A percentile compares a stretch with the other conserved stretches of the same genome.
Evolutionary conservation across 257 asterid genomes (phyloP).

Genomic region (Misopates orontium): DNA sequence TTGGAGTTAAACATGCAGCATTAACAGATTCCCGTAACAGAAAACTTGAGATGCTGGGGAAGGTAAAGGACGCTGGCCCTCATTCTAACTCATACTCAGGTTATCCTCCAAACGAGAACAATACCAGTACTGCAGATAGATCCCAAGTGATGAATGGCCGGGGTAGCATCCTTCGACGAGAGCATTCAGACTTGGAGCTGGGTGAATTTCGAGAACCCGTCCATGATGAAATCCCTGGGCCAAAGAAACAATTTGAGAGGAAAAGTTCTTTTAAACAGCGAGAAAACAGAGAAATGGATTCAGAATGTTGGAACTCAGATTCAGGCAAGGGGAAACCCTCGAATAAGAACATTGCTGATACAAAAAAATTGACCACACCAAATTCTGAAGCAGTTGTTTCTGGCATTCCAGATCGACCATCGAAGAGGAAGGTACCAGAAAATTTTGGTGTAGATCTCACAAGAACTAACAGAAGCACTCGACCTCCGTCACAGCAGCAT

Average conservation of each 20-base stretch:
- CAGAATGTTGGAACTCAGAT: constrained; percentile 64
- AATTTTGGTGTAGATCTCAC: constrained; percentile 47
- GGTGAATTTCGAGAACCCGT: constrained; percentile 88
- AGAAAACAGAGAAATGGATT: constrained; percentile 48
- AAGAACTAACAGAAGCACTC: constrained; percentile 52
- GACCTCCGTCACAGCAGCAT: constrained; percentile 44
- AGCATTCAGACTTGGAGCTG: constrained; percentile 81
- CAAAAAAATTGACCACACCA: constrained; percentile 50
- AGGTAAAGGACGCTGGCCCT: constrained; percentile 43
- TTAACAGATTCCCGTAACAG: constrained; percentile 37
- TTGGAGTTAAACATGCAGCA: constrained; percentile 45
- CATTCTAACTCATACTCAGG: constrained; percentile 37
- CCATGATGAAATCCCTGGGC: constrained; percentile 52
- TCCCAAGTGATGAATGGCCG: constrained; percentile 58
- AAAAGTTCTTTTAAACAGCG: constrained; percentile 53
- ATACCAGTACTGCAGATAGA: constrained; percentile 37
- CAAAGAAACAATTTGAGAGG: constrained; percentile 54
- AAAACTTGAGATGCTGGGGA: constrained; percentile 47
- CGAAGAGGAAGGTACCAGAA: constrained; percentile 58
- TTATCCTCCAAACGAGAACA: constrained; percentile 53
- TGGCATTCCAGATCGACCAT: constrained; percentile 47
- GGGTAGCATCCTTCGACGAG: constrained; percentile 60
- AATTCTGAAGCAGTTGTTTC: constrained; percentile 41
- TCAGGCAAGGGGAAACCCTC: constrained; percentile 49
- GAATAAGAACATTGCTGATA: constrained; percentile 47